Base-by-base conservation (phyloP, 2,329 filamentous ascomycete species). In the Mycocentrospora acerina region DNA sequence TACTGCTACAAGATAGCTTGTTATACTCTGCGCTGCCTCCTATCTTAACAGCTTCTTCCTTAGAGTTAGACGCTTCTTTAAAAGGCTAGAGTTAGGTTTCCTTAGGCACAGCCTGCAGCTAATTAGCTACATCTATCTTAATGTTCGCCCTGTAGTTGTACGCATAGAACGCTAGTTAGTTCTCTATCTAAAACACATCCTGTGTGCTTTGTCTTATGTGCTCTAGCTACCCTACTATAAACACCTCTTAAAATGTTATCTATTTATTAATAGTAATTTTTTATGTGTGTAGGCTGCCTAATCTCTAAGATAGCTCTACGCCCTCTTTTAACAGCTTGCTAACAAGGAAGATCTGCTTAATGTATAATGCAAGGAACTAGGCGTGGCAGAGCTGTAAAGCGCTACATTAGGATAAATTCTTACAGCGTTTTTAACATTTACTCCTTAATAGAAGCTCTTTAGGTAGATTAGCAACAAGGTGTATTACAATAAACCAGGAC, bases 221-320 rank as follows among this genome's bases (percentile, higher is more conserved):
- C 16, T 30, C 27, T 18, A n/a, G 18, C 27, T n/a, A 36, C 27
- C 9, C 18, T 25, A 15, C 2, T n/a, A 36, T 36, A 18, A 36
- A 36, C 11, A 10, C 24, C 34, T 30, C 27, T 16, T 36, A 17
- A 19, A 36, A 36, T n/a, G 17, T 36, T 29, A 16, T 36, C 27
- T n/a, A 36, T 36, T 36, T 36, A 17, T 36, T 36, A 12, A 16
- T 29, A 10, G 34, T 36, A 17, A 36, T 36, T 4, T 36, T 36
- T 16, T 36, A 15, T 24, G 18, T 36, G 16, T 36, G 12, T 14
- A 16, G 18, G 19, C 34, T 16, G 16, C 30, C 29, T 32, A 37
- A 7, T 24, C 24, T 22, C 35, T 15, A 37, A 32, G 24, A 37
- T 17, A 15, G 35, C 35, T 37, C 11, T 27, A 37, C 24, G 9